These are phyloP conservation scores for Colletotrichum sp. DNA, from an alignment of 2,329 filamentous ascomycete genomes.

Conservation along the genomic window DNA sequence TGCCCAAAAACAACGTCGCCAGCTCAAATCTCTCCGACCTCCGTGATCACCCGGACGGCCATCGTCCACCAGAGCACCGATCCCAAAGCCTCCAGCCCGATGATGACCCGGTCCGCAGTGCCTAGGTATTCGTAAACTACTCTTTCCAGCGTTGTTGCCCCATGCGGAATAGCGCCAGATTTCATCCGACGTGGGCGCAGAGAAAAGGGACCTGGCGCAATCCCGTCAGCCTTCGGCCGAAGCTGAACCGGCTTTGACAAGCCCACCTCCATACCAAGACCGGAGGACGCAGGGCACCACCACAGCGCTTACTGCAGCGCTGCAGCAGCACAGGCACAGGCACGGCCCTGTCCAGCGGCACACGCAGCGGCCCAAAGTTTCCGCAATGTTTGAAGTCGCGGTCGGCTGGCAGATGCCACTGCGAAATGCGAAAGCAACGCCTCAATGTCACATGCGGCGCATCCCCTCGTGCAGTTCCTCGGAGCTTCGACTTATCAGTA, in stretches of 20 bases:
- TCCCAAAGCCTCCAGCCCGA: neutral
- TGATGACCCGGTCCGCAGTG: neutral
- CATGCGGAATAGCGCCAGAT: neutral
- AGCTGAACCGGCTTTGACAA: neutral
- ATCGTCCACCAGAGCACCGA: neutral
- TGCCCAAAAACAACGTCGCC: neutral
- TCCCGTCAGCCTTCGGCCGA: neutral
- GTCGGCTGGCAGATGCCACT: neutral
- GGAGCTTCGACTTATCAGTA: neutral
- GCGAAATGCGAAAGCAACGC: neutral
- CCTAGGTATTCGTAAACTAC: no score
- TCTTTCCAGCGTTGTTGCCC: neutral
- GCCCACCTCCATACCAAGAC: neutral
- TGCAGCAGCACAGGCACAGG: neutral
- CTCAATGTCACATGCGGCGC: neutral
- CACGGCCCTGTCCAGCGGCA: neutral
- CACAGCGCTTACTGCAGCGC: neutral
- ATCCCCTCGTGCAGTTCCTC: neutral
- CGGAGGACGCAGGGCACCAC: neutral
- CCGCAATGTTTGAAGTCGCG: neutral
- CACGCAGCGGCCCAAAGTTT: neutral
- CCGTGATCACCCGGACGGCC: neutral
- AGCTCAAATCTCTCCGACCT: neutral
- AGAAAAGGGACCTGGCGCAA: neutral
- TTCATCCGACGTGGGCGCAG: neutral